Percentiles rank a stretch among this genome's conserved stretches.
Evolutionary conservation across 2,329 filamentous ascomycete genomes (phyloP).

Genomic region (Graphilbum ipis-grandicollis): DNA sequence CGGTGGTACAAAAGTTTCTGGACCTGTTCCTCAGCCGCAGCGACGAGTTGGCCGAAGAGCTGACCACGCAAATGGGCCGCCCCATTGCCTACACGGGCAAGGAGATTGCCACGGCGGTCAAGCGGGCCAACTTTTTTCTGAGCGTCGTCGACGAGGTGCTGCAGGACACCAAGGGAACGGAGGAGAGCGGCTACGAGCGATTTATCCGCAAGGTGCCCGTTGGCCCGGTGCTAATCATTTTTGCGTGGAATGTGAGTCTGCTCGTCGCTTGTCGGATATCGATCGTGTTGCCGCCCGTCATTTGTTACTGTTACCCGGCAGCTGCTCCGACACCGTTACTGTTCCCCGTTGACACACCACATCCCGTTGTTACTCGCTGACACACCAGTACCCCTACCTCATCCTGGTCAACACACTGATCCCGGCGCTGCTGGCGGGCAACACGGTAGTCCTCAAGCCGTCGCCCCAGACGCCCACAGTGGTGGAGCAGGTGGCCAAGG

Average conservation of each 20-base stretch:
- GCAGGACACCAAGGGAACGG: slow-evolving; percentile 64
- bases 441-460: slow-evolving; percentile 85
- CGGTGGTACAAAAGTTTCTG: slow-evolving; percentile 66
- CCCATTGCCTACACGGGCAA: slow-evolving; percentile 75
- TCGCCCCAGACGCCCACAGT: slow-evolving; percentile 90
- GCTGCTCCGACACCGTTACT: too few species aligned
- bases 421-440: slow-evolving; percentile 78
- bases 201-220: slow-evolving; percentile 81
- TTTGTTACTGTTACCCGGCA: too few species aligned
- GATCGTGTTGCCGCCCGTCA: too few species aligned
- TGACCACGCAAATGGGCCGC: slow-evolving; percentile 90
- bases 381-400: slow-evolving; percentile 69
- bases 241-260: slow-evolving; percentile 91
- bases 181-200: slow-evolving; percentile 75
- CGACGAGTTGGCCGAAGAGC: slow-evolving; percentile 65
- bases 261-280: too few species aligned
- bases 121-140: slow-evolving; percentile 70
- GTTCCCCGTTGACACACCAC: too few species aligned
- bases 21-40: slow-evolving; percentile 51
- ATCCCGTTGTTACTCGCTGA: too few species aligned
- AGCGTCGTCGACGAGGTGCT: slow-evolving; percentile 67
- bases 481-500: slow-evolving; percentile 62
- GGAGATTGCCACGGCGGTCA: slow-evolving; percentile 72
- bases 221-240: slow-evolving; percentile 75
- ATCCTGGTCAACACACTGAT: slow-evolving; percentile 86